These are phyloP conservation scores for Clonostachys sp. DNA, from an alignment of 2,329 filamentous ascomycete species.

Conservation along the genomic window DNA sequence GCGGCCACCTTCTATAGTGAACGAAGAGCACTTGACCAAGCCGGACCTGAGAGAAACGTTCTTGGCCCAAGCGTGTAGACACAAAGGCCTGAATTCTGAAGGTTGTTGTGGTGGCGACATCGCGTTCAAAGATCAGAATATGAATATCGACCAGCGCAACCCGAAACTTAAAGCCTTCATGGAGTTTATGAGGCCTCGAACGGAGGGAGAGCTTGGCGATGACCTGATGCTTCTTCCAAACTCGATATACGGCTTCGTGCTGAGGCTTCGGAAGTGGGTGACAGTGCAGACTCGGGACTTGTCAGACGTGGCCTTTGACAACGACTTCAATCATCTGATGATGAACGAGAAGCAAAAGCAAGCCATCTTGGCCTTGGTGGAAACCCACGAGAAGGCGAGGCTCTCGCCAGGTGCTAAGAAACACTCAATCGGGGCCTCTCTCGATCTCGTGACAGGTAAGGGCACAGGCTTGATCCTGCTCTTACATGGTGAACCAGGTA, in stretches of 20 bases:
- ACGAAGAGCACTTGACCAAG: not conserved
- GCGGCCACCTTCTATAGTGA: not conserved
- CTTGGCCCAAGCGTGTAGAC: not conserved
- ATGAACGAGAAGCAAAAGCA: constrained; percentile 6
- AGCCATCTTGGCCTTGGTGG: constrained; percentile 6
- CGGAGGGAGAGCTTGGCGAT: constrained; percentile 1
- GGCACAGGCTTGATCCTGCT: constrained; percentile 43
- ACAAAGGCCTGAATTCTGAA: not conserved
- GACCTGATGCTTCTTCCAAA: constrained; percentile 3
- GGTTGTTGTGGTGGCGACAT: constrained; percentile 3
- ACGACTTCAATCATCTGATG: constrained; percentile 7
- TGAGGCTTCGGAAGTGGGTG: constrained; percentile 6
- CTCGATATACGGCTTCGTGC: constrained; percentile 5
- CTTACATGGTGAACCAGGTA: constrained; percentile 34
- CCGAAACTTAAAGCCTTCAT: not conserved
- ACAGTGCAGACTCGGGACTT: constrained; percentile 4
- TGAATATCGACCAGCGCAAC: not conserved
- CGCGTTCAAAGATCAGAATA: not conserved
- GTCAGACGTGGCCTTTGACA: constrained; percentile 3
- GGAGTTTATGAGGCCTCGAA: not conserved
- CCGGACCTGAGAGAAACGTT: not conserved
- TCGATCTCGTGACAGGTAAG: constrained; percentile 43
- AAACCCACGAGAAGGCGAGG: constrained; percentile 6
- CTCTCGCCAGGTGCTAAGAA: not conserved
- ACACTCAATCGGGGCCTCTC: constrained; percentile 6